Evolutionary conservation across 495 filamentous ascomycete species (phyloP).

Genomic region (Penicillium odoratum): DNA sequence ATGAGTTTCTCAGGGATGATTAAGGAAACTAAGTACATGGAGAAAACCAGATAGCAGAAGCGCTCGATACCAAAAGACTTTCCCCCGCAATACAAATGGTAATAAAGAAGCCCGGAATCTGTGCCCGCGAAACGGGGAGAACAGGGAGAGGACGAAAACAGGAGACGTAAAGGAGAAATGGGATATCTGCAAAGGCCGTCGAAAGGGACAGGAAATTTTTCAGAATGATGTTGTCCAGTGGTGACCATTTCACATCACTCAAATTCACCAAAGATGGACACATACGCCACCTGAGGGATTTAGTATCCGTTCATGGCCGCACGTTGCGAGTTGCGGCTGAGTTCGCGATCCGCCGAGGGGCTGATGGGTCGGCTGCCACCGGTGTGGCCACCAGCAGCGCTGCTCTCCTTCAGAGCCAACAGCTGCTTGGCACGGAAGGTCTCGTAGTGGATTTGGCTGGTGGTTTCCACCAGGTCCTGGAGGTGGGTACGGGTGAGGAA

Average conservation of each 20-base stretch:
- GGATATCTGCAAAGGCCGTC: conserved; percentile 50
- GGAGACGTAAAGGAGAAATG: conserved; percentile 37
- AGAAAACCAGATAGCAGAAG: conserved; percentile 31
- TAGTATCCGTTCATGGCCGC: conserved; percentile 99
- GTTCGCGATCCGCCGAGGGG: conserved; percentile 87
- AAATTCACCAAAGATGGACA: conserved; percentile 10
- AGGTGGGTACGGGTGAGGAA: conserved; percentile 96
- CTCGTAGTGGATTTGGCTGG: conserved; percentile 99
- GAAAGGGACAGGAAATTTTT: conserved; percentile 34
- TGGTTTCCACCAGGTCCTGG: conserved; percentile 98
- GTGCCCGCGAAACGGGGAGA: conserved; percentile 19
- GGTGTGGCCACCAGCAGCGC: conserved; percentile 72
- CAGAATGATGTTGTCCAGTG: conserved; percentile 1
- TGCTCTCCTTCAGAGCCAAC: conserved; percentile 95
- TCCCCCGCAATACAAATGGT: conserved; percentile 30
- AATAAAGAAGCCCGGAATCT: conserved; percentile 26
- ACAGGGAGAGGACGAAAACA: conserved; percentile 24
- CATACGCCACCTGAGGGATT: conserved; percentile 20
- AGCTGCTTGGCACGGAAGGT: conserved; percentile 99
- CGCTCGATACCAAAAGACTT: conserved; percentile 36
- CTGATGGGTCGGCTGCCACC: conserved; percentile 87
- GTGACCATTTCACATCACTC: conserved; percentile 15
- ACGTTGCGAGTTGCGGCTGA: conserved; percentile 94
- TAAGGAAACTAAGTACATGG: conserved; percentile 48
- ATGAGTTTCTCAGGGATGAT: conserved; percentile 34